These are phyloP conservation scores for Penicillium chermesinum DNA, from an alignment of 495 filamentous ascomycete species.

Conservation along the genomic window DNA sequence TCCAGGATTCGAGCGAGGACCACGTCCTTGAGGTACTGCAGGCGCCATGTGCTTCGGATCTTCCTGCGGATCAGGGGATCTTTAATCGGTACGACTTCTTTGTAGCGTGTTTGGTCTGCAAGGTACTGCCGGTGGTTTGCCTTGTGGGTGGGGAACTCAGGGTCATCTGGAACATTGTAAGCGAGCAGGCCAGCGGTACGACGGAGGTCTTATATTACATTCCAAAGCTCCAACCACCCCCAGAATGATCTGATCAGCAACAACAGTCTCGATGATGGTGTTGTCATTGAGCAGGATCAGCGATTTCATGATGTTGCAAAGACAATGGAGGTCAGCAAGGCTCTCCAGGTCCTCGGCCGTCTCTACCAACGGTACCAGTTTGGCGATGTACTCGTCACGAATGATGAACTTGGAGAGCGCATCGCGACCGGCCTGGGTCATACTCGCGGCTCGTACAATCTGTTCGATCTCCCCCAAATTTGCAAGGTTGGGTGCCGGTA, in stretches of 20 bases:
- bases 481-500: constrained; percentile 73
- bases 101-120: constrained; percentile 80
- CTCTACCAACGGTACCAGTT: constrained; percentile 77
- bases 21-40: constrained; percentile 98
- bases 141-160: constrained; percentile 97
- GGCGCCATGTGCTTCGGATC: constrained; percentile 91
- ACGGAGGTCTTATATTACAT: constrained; percentile 50
- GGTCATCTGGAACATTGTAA: constrained; percentile 59
- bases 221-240: constrained; percentile 95
- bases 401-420: constrained; percentile 86
- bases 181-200: constrained; percentile 2
- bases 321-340: constrained; percentile 73
- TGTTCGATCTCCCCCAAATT: constrained; percentile 79
- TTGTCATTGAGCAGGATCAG: constrained; percentile 93
- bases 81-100: constrained; percentile 91
- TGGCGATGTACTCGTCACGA: constrained; percentile 76
- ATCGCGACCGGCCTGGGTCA: constrained; percentile 72
- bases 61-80: constrained; percentile 76
- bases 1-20: constrained; percentile 93
- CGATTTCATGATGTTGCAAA: constrained; percentile 98
- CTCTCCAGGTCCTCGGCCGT: constrained; percentile 89
- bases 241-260: constrained; percentile 81
- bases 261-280: constrained; percentile 85
- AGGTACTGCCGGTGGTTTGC: constrained; percentile 96
- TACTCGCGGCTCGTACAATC: constrained; percentile 68